These are phyloP conservation scores for Alternaria dauci DNA, from an alignment of 2,329 filamentous ascomycete species.

Conservation along the genomic window DNA sequence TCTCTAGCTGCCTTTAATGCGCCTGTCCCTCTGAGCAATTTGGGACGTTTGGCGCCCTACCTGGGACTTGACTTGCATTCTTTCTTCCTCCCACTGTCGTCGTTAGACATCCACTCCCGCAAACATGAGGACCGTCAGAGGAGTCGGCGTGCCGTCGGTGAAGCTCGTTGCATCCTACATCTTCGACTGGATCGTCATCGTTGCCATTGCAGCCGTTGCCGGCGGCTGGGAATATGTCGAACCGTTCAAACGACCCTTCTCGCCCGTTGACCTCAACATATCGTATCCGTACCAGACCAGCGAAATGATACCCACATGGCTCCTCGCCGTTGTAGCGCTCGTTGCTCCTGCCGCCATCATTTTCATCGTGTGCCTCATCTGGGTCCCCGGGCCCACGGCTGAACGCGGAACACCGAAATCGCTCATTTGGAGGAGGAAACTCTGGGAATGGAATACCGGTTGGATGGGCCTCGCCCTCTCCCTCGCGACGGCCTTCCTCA, in stretches of 20 bases:
- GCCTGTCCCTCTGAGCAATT: slow-evolving; percentile 22
- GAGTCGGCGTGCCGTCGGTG: slow-evolving; percentile 53
- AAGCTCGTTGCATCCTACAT: slow-evolving; percentile 71
- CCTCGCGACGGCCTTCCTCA: slow-evolving; percentile 75
- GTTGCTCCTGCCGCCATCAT: slow-evolving; percentile 73
- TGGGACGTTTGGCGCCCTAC: slow-evolving; percentile 6
- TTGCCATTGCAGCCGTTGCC: slow-evolving; percentile 67
- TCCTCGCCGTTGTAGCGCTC: slow-evolving; percentile 71
- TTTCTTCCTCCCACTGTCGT: slow-evolving; percentile 3
- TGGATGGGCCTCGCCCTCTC: slow-evolving; percentile 83
- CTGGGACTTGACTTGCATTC: slow-evolving; percentile 1
- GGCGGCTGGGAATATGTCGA: slow-evolving; percentile 65
- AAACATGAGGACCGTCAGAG: slow-evolving; percentile 38
- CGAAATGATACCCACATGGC: slow-evolving; percentile 74
- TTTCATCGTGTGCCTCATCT: slow-evolving; percentile 69
- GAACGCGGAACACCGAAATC: slow-evolving; percentile 68
- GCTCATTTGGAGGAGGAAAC: slow-evolving; percentile 78
- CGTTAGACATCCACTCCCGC: slow-evolving; percentile 10
- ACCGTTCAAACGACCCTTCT: slow-evolving; percentile 76
- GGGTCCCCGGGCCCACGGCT: slow-evolving; percentile 77
- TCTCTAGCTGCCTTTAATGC: slow-evolving; percentile 12
- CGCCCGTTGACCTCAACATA: slow-evolving; percentile 76
- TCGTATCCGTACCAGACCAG: slow-evolving; percentile 75
- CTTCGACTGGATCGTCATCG: slow-evolving; percentile 76
- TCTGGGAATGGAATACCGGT: slow-evolving; percentile 90